A percentile compares a stretch with the other conserved stretches of the same genome.
phyloP scores from a whole-genome alignment of 2,329 filamentous ascomycete species.

The Pseudopithomyces chartarum region DNA sequence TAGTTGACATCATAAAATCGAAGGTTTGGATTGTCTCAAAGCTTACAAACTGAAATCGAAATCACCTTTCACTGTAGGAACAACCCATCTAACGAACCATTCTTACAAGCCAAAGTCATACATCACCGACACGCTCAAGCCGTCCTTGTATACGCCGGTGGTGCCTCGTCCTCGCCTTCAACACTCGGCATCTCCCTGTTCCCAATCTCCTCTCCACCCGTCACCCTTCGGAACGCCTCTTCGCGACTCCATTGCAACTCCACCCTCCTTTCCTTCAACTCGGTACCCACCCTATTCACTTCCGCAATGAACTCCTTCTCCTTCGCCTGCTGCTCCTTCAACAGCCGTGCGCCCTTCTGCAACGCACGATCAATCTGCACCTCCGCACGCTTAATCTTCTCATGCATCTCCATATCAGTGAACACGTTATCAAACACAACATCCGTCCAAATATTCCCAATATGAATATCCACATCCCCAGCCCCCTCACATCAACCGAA shows the following conservation, averaged over 20 bases:
- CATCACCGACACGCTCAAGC: not conserved
- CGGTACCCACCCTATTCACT: conserved; percentile 37
- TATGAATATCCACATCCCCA: conserved; percentile 52
- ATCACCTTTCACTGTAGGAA: not conserved
- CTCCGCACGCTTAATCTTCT: conserved; percentile 55
- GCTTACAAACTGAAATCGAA: not conserved
- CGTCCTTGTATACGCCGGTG: conserved; percentile 3
- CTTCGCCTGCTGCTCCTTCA: conserved; percentile 39
- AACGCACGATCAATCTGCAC: conserved; percentile 33
- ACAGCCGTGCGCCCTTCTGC: conserved; percentile 37
- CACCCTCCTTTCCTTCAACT: conserved; percentile 31
- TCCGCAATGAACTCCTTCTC: conserved; percentile 26
- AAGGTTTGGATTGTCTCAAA: not conserved
- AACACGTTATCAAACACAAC: conserved; percentile 63
- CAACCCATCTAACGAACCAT: not conserved
- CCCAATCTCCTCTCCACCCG: conserved; percentile 17
- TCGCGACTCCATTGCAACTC: conserved; percentile 54
- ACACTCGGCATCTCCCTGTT: not conserved
- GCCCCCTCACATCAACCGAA: conserved; percentile 32
- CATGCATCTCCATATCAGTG: conserved; percentile 58
- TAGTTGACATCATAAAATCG: not conserved
- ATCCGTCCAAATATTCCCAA: conserved; percentile 55
- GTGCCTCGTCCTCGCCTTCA: not conserved
- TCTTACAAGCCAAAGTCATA: not conserved
- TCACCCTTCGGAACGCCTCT: conserved; percentile 47